Conservation (phyloP, 257 asterid species). For the Solanum bulbocastanum region DNA sequence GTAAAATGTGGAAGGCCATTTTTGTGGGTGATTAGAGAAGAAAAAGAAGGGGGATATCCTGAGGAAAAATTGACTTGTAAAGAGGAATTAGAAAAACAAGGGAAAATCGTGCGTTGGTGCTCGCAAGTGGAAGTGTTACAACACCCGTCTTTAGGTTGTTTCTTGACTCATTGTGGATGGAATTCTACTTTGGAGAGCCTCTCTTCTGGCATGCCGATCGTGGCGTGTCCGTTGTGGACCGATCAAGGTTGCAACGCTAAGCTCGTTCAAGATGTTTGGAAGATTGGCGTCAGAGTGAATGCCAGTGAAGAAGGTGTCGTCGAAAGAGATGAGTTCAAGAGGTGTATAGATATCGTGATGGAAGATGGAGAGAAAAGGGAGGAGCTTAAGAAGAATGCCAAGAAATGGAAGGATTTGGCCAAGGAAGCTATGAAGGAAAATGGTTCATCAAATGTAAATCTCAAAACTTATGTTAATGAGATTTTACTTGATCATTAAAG, state of each 20-base stretch:
- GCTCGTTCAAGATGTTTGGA: constrained; percentile 40
- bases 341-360: constrained; percentile 28
- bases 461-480: constrained; percentile 19
- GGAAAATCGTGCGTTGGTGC: constrained; percentile 18
- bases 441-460: constrained; percentile 27
- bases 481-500: background rate
- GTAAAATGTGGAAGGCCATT: constrained; percentile 10
- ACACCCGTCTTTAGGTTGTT: constrained; percentile 17
- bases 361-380: constrained; percentile 8
- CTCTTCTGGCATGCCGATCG: constrained; percentile 25
- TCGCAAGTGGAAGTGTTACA: constrained; percentile 20
- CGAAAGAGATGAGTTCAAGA: constrained; percentile 15
- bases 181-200: constrained; percentile 39
- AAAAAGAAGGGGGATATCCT: background rate
- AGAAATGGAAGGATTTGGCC: constrained; percentile 35
- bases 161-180: constrained; percentile 37
- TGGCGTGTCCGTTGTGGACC: constrained; percentile 37
- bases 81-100: constrained; percentile 10
- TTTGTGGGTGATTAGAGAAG: constrained; percentile 18
- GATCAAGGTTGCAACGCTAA: constrained; percentile 45
- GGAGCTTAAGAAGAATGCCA: constrained; percentile 20
- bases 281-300: constrained; percentile 24
- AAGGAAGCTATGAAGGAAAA: constrained; percentile 21
- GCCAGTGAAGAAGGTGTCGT: constrained; percentile 8
- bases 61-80: background rate